Conservation (phyloP, 768 basidiomycete genomes). For the Pleurotus salmoneostramineus region DNA sequence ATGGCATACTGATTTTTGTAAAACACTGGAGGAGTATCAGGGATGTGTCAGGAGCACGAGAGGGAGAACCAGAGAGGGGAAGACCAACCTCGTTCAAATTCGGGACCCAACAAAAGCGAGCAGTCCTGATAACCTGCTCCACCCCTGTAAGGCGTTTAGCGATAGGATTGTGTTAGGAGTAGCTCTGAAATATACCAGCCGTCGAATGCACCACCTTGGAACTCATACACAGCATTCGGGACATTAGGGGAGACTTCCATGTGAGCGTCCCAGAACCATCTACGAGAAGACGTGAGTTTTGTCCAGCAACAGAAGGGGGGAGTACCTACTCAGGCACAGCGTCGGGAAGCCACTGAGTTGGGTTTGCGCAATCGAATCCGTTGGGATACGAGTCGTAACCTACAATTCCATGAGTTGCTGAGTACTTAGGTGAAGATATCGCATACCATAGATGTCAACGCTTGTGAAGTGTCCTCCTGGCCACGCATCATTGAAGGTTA, state of each 20-base stretch:
- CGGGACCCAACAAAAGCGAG: constrained; percentile 29
- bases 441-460: constrained; percentile 44
- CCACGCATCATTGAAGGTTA: constrained; percentile 43
- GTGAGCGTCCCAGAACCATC: constrained; percentile 37
- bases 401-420: constrained; percentile 9
- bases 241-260: constrained; percentile 29
- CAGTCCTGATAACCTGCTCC: constrained; percentile 32
- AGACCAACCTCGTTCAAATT: constrained; percentile 39
- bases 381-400: constrained; percentile 47
- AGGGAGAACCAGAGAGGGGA: not conserved
- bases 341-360: constrained; percentile 37
- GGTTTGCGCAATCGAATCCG: constrained; percentile 50
- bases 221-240: constrained; percentile 39
- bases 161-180: too few relatives aligned
- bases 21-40: constrained; percentile 28
- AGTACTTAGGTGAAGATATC: not conserved
- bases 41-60: not conserved
- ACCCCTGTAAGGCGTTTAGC: too few relatives aligned
- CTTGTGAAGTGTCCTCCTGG: constrained; percentile 40
- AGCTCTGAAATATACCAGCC: constrained; percentile 23
- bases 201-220: constrained; percentile 52
- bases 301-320: not conserved
- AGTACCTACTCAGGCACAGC: constrained; percentile 35
- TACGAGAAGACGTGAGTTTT: constrained; percentile 8
- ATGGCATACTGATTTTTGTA: constrained; percentile 43